Evolutionary conservation across 306 rosid genomes (phyloP).

Genomic region (Ormosia semicastrata): DNA sequence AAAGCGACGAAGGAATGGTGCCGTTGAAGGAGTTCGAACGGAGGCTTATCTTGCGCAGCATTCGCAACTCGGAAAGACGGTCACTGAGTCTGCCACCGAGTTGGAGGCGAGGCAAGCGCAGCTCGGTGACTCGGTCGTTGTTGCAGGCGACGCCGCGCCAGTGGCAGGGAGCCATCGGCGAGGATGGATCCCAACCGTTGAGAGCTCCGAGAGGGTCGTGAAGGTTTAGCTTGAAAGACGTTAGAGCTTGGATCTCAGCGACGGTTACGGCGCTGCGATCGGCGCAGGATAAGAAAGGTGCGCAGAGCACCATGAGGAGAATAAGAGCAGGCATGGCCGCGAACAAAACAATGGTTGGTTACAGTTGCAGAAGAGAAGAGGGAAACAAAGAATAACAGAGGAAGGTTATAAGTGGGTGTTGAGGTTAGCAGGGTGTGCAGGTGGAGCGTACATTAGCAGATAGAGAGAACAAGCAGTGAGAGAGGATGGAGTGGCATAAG

Average conservation of each 20-base stretch:
- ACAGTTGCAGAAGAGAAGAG: background rate
- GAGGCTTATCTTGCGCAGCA: constrained; percentile 70
- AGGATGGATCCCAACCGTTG: constrained; percentile 61
- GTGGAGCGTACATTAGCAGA: constrained; percentile 43
- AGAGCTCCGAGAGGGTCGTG: constrained; percentile 72
- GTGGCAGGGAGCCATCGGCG: constrained; percentile 86
- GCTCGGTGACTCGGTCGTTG: constrained; percentile 57
- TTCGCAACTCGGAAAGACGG: constrained; percentile 48
- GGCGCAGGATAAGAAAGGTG: constrained; percentile 61
- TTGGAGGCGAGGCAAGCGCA: constrained; percentile 78
- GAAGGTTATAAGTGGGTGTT: background rate
- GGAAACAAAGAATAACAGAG: background rate
- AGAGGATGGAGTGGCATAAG: constrained; percentile 23
- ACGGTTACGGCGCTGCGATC: constrained; percentile 29
- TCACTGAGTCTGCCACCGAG: constrained; percentile 74
- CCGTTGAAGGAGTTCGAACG: constrained; percentile 83
- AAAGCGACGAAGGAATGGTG: constrained; percentile 60
- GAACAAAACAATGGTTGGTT: background rate
- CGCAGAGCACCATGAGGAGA: constrained; percentile 36
- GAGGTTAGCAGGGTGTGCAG: constrained; percentile 29
- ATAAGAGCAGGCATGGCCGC: constrained; percentile 30
- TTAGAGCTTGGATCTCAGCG: constrained; percentile 70
- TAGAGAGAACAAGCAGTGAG: background rate
- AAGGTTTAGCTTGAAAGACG: constrained; percentile 66
- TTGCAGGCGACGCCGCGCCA: constrained; percentile 74